These are phyloP conservation scores for Porpolomopsis calyptriformis DNA, from an alignment of 768 basidiomycete genomes.

Conservation along the genomic window DNA sequence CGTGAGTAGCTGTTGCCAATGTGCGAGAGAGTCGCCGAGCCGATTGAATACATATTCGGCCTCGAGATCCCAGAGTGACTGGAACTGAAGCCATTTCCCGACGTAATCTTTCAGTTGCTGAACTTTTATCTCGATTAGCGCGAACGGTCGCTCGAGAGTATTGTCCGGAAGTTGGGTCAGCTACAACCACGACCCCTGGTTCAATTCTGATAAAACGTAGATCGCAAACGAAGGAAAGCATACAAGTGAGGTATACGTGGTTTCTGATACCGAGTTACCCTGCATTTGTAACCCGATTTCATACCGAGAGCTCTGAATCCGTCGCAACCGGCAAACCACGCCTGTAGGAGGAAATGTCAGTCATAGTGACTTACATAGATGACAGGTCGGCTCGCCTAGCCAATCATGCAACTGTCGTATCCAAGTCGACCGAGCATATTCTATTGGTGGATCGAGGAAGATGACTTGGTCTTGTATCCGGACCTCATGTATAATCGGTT, in stretches of 20 bases:
- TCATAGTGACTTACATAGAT: neutral
- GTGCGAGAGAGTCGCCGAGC: slow-evolving; percentile 83
- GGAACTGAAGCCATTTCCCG: slow-evolving; percentile 97
- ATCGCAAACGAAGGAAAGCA: slow-evolving; percentile 15
- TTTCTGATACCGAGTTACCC: slow-evolving; percentile 49
- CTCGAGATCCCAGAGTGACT: slow-evolving; percentile 97
- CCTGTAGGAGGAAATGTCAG: slow-evolving; percentile 31
- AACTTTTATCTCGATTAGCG: slow-evolving; percentile 79
- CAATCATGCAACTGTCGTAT: slow-evolving; percentile 82
- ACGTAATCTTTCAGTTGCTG: slow-evolving; percentile 85
- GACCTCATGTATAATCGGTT: slow-evolving; percentile 89
- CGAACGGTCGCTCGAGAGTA: slow-evolving; percentile 72
- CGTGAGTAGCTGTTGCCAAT: slow-evolving; percentile 92
- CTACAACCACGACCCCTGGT: too few relatives aligned
- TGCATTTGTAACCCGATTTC: slow-evolving; percentile 95
- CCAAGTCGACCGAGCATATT: slow-evolving; percentile 86
- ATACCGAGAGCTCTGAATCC: slow-evolving; percentile 92
- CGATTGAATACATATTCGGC: slow-evolving; percentile 93
- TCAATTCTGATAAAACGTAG: slow-evolving; percentile 6
- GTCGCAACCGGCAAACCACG: slow-evolving; percentile 73
- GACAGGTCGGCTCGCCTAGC: slow-evolving; percentile 43
- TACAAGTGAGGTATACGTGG: slow-evolving; percentile 77
- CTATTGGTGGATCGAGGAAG: slow-evolving; percentile 96
- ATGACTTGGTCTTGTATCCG: slow-evolving; percentile 99
- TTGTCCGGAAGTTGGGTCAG: slow-evolving; percentile 64